A percentile compares a stretch with the other conserved stretches of the same genome.
Conservation (phyloP, 306 rosid species). For the Trichosanthes cucumerina region DNA sequence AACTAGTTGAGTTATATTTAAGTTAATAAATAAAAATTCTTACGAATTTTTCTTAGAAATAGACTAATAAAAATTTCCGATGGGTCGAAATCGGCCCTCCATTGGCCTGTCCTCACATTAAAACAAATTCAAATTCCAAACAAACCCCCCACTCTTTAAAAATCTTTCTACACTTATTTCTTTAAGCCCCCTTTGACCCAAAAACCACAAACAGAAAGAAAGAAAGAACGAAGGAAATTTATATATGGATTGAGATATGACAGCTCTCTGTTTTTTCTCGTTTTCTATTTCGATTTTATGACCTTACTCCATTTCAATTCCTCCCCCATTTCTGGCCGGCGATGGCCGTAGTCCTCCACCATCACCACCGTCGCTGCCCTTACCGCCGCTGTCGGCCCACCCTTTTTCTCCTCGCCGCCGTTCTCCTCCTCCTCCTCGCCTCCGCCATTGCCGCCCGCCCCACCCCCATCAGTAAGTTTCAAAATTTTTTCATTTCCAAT, state of each 20-base stretch:
- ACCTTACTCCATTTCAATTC: not conserved
- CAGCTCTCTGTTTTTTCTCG: constrained; percentile 3
- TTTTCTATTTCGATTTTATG: constrained; percentile 5
- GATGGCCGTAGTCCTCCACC: constrained; percentile 3
- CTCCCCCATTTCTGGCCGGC: constrained; percentile 2
- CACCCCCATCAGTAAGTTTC: not conserved
- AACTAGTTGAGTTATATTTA: too few relatives aligned
- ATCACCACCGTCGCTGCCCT: not conserved
- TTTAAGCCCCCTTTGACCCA: not conserved
- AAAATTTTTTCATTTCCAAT: not conserved
- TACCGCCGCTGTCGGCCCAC: not conserved
- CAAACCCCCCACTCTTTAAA: not conserved
- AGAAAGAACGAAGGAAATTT: not conserved
- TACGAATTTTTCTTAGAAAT: too few relatives aligned
- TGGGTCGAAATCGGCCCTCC: too few relatives aligned
- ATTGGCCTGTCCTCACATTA: not conserved
- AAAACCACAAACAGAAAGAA: not conserved
- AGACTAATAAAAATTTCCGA: too few relatives aligned
- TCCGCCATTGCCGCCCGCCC: constrained; percentile 5
- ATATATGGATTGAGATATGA: constrained; percentile 4
- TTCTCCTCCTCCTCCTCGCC: not conserved
- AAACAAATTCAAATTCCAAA: not conserved
- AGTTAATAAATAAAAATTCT: too few relatives aligned
- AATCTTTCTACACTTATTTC: not conserved
- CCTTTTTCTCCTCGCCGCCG: not conserved